Evolutionary conservation across 2,329 filamentous ascomycete genomes (phyloP).

Genomic region (Pseudogymnoascus sp.): DNA sequence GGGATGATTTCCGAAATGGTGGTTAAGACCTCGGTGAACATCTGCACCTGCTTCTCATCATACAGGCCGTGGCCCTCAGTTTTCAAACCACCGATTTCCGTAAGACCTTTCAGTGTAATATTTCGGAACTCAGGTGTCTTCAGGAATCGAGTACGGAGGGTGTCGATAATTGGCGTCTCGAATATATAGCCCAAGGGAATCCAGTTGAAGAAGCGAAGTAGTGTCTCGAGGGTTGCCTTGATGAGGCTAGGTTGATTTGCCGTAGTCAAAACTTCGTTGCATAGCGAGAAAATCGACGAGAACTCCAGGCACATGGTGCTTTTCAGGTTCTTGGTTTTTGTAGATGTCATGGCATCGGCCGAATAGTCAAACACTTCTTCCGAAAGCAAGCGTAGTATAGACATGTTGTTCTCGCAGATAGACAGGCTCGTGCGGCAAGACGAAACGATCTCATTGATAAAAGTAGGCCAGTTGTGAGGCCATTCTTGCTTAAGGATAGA

Average conservation of each 20-base stretch:
- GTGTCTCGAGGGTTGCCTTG: constrained; percentile 92
- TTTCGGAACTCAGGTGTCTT: constrained; percentile 94
- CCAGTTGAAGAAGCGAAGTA: constrained; percentile 97
- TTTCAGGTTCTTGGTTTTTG: constrained; percentile 93
- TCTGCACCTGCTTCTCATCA: constrained; percentile 90
- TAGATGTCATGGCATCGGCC: constrained; percentile 97
- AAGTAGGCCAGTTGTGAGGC: constrained; percentile 99
- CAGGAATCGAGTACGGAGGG: constrained; percentile 82
- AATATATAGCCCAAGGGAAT: constrained; percentile 98
- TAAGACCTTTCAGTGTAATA: constrained; percentile 90
- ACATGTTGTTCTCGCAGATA: constrained; percentile 99
- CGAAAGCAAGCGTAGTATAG: constrained; percentile 85
- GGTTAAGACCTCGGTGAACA: constrained; percentile 96
- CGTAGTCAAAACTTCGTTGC: constrained; percentile 86
- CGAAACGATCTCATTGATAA: constrained; percentile 98
- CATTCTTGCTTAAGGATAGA: constrained; percentile 98
- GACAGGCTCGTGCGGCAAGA: constrained; percentile 92
- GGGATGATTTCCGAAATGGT: constrained; percentile 92
- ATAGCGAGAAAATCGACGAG: constrained; percentile 95
- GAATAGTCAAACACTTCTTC: constrained; percentile 99
- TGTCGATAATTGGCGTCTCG: constrained; percentile 93
- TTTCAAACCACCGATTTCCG: constrained; percentile 90
- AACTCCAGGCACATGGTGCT: constrained; percentile 99
- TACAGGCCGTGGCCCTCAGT: constrained; percentile 70
- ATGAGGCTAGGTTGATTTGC: constrained; percentile 82